Base-by-base conservation (phyloP, 2,329 filamentous ascomycete species). In the Alternaria viburni region DNA sequence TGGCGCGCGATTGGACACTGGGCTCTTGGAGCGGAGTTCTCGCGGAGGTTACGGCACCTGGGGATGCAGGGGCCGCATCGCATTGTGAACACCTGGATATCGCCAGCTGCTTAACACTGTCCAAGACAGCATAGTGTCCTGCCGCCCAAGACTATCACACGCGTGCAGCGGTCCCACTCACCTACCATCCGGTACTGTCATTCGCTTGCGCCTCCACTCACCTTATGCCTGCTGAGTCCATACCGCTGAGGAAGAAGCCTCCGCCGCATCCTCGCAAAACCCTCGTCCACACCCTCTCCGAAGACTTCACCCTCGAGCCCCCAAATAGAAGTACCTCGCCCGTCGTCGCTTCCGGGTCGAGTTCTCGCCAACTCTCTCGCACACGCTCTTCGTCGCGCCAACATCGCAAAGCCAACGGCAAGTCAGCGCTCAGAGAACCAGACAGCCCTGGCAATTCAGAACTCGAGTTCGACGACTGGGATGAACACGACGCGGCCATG, bases 401-500 rank as follows among this genome's bases (percentile, higher is more conserved):
- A 26, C 44, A 55, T 23, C 46, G 47, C 7, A 61, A 61, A 43
- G 57, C 41, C 15, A 56, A 55, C 55, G 58, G 46, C 21, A 62
- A 61, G 30, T 61, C 61, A 3, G 57, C 59, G 9, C 67, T 65
- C 43, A 62, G 65, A 46, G 69, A 75, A 57, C 67, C 70, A 21
- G 66, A 67, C 13, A 70, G 62, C 57, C 69, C 67, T 12, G 52
- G 46, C 56, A 64, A 55, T 50, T 76, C 69, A 17, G 76, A 81
- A 70, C 71, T 79, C 73, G 80, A 79, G 26, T 83, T 82, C 65
- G 81, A 82, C 68, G 77, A 80, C 62, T 83, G 81, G 82, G 81
- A 81, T 78, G 80, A 82, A 66, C 78, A 79, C 74, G 77, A 80
- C 67, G 70, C 71, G 59, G 76, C 76, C 62, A 86, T 86, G 83